phyloP scores from a whole-genome alignment of 2,329 filamentous ascomycete genomes.

The Biscogniauxia marginata region DNA sequence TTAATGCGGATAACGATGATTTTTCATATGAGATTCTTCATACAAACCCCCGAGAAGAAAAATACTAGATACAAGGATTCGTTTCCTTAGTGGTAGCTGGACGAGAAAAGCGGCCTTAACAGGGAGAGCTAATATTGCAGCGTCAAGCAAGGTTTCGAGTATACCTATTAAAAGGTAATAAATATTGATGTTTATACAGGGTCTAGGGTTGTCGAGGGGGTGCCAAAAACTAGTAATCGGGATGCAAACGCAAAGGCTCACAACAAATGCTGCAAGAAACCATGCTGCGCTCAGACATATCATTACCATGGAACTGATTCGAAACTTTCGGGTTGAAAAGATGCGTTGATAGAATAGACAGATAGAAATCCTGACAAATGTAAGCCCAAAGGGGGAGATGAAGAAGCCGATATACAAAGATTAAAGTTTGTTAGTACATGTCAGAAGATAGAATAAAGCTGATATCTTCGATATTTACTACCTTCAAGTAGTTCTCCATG shows the following conservation, averaged over 20 bases:
- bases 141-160: constrained; percentile 4
- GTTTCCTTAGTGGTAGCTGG: constrained; percentile 7
- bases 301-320: background rate
- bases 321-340: background rate
- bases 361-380: constrained; percentile 1
- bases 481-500: constrained; percentile 2
- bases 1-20: background rate
- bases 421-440: too few species aligned
- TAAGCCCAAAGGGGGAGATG: background rate
- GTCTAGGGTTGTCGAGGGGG: background rate
- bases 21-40: background rate
- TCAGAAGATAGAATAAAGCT: background rate
- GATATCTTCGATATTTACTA: background rate
- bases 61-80: constrained; percentile 6
- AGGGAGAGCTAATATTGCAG: constrained; percentile 3
- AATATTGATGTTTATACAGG: constrained; percentile 9
- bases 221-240: constrained; percentile 7
- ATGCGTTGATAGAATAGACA: constrained; percentile 2
- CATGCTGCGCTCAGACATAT: background rate
- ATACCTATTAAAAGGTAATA: constrained; percentile 5
- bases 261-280: constrained; percentile 3
- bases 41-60: constrained; percentile 13
- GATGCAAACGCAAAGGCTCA: constrained; percentile 2
- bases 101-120: constrained; percentile 1
- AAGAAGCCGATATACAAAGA: background rate